These are phyloP conservation scores for Ganoderma meredithae DNA, from an alignment of 1,284 basidiomycete genomes.

Conservation along the genomic window DNA sequence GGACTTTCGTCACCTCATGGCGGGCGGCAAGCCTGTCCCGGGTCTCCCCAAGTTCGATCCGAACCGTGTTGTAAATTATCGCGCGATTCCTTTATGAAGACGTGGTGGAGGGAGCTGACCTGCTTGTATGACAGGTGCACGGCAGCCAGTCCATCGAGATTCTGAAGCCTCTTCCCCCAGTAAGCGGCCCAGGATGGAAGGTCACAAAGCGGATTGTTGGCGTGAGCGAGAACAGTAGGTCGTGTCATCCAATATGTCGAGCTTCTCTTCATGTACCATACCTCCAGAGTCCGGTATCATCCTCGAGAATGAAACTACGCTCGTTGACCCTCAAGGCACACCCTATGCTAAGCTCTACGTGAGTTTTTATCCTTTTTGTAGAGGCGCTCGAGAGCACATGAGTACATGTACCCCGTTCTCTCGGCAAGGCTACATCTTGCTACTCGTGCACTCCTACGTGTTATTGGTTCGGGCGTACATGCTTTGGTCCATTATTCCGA, in stretches of 20 bases:
- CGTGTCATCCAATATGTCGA: background rate
- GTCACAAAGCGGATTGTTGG: constrained; percentile 66
- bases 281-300: constrained; percentile 77
- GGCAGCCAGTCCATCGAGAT: constrained; percentile 78
- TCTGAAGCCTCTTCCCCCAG: constrained; percentile 69
- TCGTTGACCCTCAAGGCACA: constrained; percentile 68
- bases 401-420: constrained; percentile 2
- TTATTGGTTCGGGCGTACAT: background rate
- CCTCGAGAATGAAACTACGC: constrained; percentile 65
- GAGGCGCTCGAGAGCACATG: background rate
- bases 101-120: background rate
- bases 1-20: constrained; percentile 63
- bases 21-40: constrained; percentile 51
- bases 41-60: constrained; percentile 74
- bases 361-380: constrained; percentile 28
- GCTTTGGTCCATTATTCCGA: background rate
- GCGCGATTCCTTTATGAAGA: no score
- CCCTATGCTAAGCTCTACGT: constrained; percentile 74
- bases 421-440: background rate
- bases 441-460: background rate
- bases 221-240: constrained; percentile 81
- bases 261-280: background rate
- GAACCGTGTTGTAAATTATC: constrained; percentile 66
- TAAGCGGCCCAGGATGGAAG: constrained; percentile 74
- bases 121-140: constrained; percentile 56